Evolutionary conservation across 2,329 filamentous ascomycete species (phyloP), one percentile per base, ranked within the genome.

Genomic region (Fusarium tjaetaba): DNA sequence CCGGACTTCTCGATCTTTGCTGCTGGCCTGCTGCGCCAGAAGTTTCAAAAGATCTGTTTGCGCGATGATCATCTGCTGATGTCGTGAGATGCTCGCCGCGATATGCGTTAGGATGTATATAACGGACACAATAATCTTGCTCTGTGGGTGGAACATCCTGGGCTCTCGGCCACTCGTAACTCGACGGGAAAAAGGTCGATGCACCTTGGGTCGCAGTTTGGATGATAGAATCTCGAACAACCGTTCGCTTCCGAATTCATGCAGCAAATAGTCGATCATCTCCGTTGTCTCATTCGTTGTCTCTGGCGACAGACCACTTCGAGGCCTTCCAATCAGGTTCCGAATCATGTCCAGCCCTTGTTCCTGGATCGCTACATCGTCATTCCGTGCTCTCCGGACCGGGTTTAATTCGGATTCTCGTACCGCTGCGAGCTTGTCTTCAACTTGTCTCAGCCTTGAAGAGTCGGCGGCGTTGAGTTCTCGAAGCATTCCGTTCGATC

Each of bases 261-360:
- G 88, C 78, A 98, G 92, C 28, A 98, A 83, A 77, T 93, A 91
- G 78, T 97, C 95, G 70, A 98, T 94, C 90, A 98, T 96, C 61
- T 91, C 88, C 6, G 88, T 86, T 34, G 88, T 89, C 66, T 88
- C 88, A 58, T 81, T 80, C 11, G 84, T 80, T 20, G 83, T 82
- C 22, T 88, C 83, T 85, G 90, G 69, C 81, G 86, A 74, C 83
- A 87, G 74, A 81, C 89, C 75, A 81, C 85, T 68, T 20, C 82
- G 81, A 13, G 83, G 80, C 56, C 91, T 90, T 65, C 92, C 93
- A 74, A 98, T 93, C 38, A 98, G 86, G 81, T 99, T 99, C 61
- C 96, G 90, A 71, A 99, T 90, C 76, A 98, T 92, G 76, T 97
- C 93, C 24, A 98, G 88, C 0, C 92, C 94, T 82, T 98, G 95